Base-by-base conservation (phyloP, 306 rosid genomes). In the Geum urbanum region DNA sequence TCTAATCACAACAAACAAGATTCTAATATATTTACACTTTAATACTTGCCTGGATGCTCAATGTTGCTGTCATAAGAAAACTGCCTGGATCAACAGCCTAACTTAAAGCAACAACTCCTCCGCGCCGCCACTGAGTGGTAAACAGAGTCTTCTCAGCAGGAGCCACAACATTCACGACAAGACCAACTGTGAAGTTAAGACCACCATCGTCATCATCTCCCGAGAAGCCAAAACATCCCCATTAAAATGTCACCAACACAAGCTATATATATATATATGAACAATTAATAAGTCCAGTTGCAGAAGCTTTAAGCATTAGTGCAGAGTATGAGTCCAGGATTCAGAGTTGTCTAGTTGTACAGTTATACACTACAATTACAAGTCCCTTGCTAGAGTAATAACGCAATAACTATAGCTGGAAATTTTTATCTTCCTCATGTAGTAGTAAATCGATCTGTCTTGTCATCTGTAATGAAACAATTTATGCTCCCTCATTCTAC, bases 181-280 rank as follows among this genome's bases (percentile, higher is more conserved):
- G 72, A 52, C 72, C 4, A 6, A 51, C 9, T 3, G 76, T 2
- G 59, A 76, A 63, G 70, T 35, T 41, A 8, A 62, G 0, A 20
- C 80, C 77, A 0, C 66, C 78, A 0, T 41, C 78, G 0, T 71
- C 80, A 0, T 75, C 83, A 0, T 32, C 22, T 27, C 19, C 65
- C n/a, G 62, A 57, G 43, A 71, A 53, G 68, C 84, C 84, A 80
- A n/a, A 48, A 32, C 67, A 47, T 72, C 5, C 65, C 78, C 80
- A 80, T 80, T 22, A 5, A 16, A 7, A 9, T 44, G 9, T 15
- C 48, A 9, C 39, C 66, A 50, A 13, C 16, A 66, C 35, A 50
- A 19, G 24, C 46, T 19, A 7, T 5, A 37, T 32, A 55, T 22
- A 39, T 19, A 7, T 5, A 37, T 32, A 55, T 22, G 60, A 55